These are phyloP conservation scores for Dipteronia dyeriana DNA, from an alignment of 345 rosid genomes.

Conservation along the genomic window DNA sequence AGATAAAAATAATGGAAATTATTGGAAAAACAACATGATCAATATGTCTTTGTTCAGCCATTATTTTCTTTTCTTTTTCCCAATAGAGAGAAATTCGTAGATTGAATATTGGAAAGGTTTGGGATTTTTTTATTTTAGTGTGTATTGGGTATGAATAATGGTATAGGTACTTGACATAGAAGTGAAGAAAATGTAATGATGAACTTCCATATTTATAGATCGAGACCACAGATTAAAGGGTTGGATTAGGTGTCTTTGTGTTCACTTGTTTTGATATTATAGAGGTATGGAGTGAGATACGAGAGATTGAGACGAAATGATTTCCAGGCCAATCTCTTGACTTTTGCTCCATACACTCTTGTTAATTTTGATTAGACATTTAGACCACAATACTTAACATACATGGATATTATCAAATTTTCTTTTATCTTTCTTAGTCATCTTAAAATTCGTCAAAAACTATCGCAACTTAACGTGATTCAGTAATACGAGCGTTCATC, in stretches of 20 bases:
- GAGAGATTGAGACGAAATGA: constrained; percentile 44
- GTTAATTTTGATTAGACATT: background rate
- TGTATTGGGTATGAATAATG: background rate
- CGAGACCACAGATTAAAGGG: background rate
- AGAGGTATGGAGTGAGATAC: constrained; percentile 32
- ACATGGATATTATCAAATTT: no score
- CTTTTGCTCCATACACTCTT: constrained; percentile 13
- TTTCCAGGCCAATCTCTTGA: constrained; percentile 27
- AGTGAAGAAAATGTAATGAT: constrained; percentile 17
- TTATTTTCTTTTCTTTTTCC: constrained; percentile 14
- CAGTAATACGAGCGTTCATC: no score
- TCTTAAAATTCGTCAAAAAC: no score
- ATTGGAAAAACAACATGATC: background rate
- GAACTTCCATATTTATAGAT: constrained; percentile 41
- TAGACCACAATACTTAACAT: no score
- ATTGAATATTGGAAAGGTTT: background rate
- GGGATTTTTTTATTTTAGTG: background rate
- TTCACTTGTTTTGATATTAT: background rate
- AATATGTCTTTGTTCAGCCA: constrained; percentile 26
- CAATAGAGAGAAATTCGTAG: background rate
- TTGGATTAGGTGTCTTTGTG: constrained; percentile 16
- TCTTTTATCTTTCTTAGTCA: no score
- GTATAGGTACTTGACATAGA: constrained; percentile 6
- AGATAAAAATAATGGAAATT: background rate
- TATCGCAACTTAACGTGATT: no score